Percentiles rank a stretch among this genome's conserved stretches.
phyloP scores from a whole-genome alignment of 306 rosid genomes.

The Rosa persica region DNA sequence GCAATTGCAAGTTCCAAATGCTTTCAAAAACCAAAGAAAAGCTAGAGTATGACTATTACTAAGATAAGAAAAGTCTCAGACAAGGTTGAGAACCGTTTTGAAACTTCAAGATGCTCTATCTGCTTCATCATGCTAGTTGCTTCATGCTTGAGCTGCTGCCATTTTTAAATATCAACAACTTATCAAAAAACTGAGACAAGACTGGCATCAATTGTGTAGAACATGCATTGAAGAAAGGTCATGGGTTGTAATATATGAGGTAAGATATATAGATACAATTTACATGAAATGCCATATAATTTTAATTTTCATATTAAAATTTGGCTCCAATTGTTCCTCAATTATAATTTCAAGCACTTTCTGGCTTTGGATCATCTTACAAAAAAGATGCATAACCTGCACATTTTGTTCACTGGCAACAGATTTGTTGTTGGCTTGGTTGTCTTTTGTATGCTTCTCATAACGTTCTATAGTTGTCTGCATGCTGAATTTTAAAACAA shows the following conservation, averaged over 20 bases:
- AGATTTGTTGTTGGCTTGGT: slow-evolving; percentile 30
- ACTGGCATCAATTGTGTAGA: not conserved
- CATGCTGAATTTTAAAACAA: slow-evolving; percentile 41
- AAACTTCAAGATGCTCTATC: slow-evolving; percentile 65
- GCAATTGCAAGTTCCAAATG: slow-evolving; percentile 18
- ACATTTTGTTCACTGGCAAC: slow-evolving; percentile 37
- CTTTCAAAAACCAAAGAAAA: not conserved
- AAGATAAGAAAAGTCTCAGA: slow-evolving; percentile 13
- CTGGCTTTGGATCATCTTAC: not conserved
- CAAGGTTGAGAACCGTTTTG: slow-evolving; percentile 54
- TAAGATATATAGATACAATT: not conserved
- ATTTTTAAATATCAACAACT: slow-evolving; percentile 1
- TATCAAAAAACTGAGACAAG: not conserved
- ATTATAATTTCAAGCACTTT: not conserved
- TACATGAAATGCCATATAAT: not conserved
- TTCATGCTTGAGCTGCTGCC: slow-evolving; percentile 71
- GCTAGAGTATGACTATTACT: not conserved
- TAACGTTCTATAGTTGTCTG: slow-evolving; percentile 62
- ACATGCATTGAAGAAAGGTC: not conserved
- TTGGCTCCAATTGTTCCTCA: not conserved
- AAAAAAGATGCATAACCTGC: slow-evolving; percentile 46
- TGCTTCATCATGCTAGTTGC: slow-evolving; percentile 61
- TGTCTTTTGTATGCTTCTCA: slow-evolving; percentile 42
- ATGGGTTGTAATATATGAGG: not conserved
- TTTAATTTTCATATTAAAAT: not conserved